Evolutionary conservation across 495 filamentous ascomycete species (phyloP).

Genomic region (Podospora didyma): DNA sequence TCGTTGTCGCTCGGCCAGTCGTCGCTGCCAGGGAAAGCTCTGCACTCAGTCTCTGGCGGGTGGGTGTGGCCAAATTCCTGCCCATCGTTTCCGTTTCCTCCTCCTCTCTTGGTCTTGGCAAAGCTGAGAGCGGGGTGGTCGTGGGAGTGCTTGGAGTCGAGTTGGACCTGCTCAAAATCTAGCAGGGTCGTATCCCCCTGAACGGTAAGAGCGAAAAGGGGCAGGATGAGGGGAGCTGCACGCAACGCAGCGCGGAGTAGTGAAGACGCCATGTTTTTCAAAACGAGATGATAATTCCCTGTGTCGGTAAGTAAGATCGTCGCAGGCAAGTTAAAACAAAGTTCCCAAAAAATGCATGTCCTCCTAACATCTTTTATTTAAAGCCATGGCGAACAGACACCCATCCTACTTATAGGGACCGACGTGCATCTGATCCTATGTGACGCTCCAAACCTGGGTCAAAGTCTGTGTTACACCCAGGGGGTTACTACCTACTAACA

Average conservation of each 20-base stretch:
- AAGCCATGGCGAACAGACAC: no score
- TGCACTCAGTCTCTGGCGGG: slow-evolving; percentile 32
- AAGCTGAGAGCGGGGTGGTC: slow-evolving; percentile 31
- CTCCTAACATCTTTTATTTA: no score
- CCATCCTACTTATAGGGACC: no score
- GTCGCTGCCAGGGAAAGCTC: slow-evolving; percentile 42
- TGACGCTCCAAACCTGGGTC: no score
- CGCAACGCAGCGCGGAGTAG: neutral
- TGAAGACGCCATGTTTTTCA: neutral
- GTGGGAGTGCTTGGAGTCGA: slow-evolving; percentile 23
- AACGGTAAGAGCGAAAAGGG: neutral
- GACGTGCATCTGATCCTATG: no score
- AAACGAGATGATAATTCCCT: neutral
- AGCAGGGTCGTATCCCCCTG: neutral
- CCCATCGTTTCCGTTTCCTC: neutral
- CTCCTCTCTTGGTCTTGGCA: no score
- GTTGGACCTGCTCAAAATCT: slow-evolving; percentile 31
- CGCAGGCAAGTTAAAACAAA: neutral
- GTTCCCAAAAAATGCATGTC: no score
- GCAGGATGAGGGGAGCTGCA: neutral
- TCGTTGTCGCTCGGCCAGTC: slow-evolving; percentile 41
- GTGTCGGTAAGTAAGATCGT: no score
- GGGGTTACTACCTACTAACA: no score
- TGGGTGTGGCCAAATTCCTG: neutral
- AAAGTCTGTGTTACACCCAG: no score